Base-by-base conservation (phyloP, 768 basidiomycete genomes). In the Boletus reticuloceps region DNA sequence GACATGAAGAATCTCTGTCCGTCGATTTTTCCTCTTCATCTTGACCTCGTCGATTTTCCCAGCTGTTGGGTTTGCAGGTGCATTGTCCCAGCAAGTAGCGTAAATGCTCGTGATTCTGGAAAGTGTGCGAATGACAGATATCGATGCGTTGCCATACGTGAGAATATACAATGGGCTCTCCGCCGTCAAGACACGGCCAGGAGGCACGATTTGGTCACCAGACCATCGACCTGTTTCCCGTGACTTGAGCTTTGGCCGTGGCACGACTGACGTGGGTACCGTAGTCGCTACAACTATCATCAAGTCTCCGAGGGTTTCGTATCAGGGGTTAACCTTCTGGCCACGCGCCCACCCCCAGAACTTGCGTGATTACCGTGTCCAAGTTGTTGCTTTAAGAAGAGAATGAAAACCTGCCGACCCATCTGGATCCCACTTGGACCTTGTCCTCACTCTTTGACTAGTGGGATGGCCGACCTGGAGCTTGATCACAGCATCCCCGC, bases 401-500 rank as follows among this genome's bases (percentile, higher is more conserved):
- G 38, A 5, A 20, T 2, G 20, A 22, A 40, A 32, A 22, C 20
- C 6, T 1, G 17, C 11, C 8, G 34, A 12, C n/a, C 13, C 13
- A 12, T 27, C 25, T 13, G 4, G 57, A 22, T 48, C 38, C 31
- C 20, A 25, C 40, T 13, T 19, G 36, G 41, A 44, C 42, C 46
- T 36, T 36, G 7, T 36, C n/a, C 37, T 38, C 16, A 6, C 7
- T 27, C 40, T 39, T 42, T 17, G 22, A 38, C 41, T 14, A 51
- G 9, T 7, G 45, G n/a, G 45, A 64, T 64, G 63, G 53, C 58
- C 6, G 17, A 19, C 43, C 41, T 49, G 39, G 57, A 55, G 40
- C 27, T 37, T 25, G 56, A 63, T 49, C 50, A 22, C 31, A 47
- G 36, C 12, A 45, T 60, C 20, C 19, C 60, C 22, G 58, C 57